phyloP scores from a whole-genome alignment of 805 yeast species.

The Torulaspora gathmanii region DNA sequence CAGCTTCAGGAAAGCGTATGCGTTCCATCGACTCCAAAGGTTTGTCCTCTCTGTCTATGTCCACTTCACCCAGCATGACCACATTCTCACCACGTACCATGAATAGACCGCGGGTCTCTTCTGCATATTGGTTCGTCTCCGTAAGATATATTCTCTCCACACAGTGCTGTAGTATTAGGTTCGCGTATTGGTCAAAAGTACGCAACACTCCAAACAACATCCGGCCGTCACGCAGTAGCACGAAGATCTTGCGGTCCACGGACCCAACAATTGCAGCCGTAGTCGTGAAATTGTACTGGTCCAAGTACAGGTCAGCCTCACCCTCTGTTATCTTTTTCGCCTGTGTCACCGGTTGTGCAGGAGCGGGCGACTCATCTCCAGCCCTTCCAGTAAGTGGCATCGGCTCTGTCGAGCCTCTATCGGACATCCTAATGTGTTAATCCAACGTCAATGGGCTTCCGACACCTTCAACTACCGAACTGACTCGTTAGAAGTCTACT shows the following conservation, averaged over 20 bases:
- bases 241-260: slow-evolving; percentile 76
- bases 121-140: slow-evolving; percentile 58
- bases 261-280: slow-evolving; percentile 89
- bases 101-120: slow-evolving; percentile 71
- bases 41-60: slow-evolving; percentile 77
- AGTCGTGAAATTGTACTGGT: slow-evolving; percentile 78
- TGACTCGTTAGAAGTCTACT: not conserved
- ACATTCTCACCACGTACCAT: slow-evolving; percentile 95
- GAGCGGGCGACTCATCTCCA: not conserved
- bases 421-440: slow-evolving; percentile 3
- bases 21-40: slow-evolving; percentile 54
- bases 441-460: too few species aligned
- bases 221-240: slow-evolving; percentile 84
- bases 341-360: slow-evolving; percentile 11
- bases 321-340: slow-evolving; percentile 37
- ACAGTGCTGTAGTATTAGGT: slow-evolving; percentile 87
- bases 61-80: slow-evolving; percentile 89
- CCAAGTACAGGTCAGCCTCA: slow-evolving; percentile 59
- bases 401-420: slow-evolving; percentile 1
- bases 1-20: slow-evolving; percentile 61
- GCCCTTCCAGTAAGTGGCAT: not conserved
- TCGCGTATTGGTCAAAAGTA: slow-evolving; percentile 93
- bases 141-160: slow-evolving; percentile 73
- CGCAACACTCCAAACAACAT: slow-evolving; percentile 82
- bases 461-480: not conserved